These are phyloP conservation scores for Penicillium robsamsonii DNA, from an alignment of 495 filamentous ascomycete genomes.

Conservation along the genomic window DNA sequence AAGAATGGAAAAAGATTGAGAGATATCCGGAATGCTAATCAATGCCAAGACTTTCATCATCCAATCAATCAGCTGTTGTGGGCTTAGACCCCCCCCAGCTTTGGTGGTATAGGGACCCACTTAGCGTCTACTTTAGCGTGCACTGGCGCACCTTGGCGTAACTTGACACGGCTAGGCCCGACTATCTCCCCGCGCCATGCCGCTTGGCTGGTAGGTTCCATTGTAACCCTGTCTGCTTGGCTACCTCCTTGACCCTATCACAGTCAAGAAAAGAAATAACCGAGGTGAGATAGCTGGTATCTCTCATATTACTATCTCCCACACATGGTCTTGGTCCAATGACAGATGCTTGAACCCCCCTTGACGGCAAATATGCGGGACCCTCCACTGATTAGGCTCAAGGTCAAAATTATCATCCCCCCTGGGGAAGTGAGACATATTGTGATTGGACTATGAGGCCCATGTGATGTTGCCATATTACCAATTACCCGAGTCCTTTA, in stretches of 20 bases:
- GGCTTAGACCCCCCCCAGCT: neutral
- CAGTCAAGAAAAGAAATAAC: neutral
- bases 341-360: neutral
- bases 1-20: no score
- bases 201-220: conserved; percentile 9
- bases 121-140: neutral
- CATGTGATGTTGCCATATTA: neutral
- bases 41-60: conserved; percentile 9
- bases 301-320: neutral
- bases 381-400: conserved; percentile 4
- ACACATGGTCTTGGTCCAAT: conserved; percentile 2
- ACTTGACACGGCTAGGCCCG: neutral
- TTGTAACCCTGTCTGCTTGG: conserved; percentile 9
- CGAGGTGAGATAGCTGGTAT: conserved; percentile 9
- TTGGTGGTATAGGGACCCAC: neutral
- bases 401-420: neutral
- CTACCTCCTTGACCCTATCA: neutral
- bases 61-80: conserved; percentile 6
- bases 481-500: neutral
- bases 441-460: neutral
- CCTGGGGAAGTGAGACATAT: neutral
- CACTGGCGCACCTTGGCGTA: neutral
- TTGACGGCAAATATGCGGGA: neutral
- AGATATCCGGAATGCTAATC: conserved; percentile 12
- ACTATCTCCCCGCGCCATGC: conserved; percentile 8